phyloP scores from a whole-genome alignment of 345 rosid species.

The Brassica napus region DNA sequence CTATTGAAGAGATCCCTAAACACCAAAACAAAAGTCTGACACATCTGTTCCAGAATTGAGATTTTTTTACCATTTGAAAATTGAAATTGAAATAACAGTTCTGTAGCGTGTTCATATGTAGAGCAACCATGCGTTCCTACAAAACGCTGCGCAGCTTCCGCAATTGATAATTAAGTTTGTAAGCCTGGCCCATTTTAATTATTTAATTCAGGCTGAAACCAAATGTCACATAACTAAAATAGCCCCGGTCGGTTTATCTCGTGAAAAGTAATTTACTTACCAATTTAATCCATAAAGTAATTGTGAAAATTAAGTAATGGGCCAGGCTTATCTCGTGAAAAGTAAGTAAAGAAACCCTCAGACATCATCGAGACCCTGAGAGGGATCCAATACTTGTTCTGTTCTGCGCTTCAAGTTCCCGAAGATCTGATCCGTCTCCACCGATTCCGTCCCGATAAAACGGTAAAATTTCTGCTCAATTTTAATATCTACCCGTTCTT shows the following conservation, averaged over 20 bases:
- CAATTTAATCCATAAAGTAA: too few relatives aligned
- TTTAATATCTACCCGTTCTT: not conserved
- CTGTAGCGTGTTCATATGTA: too few relatives aligned
- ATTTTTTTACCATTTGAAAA: too few relatives aligned
- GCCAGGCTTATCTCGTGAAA: not conserved
- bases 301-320: too few relatives aligned
- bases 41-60: too few relatives aligned
- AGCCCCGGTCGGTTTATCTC: not conserved
- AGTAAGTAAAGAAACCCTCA: not conserved
- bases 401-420: slow-evolving; percentile 8
- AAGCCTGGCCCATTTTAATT: not conserved
- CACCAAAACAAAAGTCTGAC: too few relatives aligned
- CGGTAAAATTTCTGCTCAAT: slow-evolving; percentile 19
- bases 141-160: not conserved
- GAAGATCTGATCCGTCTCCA: slow-evolving; percentile 23
- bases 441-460: slow-evolving; percentile 1
- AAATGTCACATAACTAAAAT: not conserved
- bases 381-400: slow-evolving; percentile 16
- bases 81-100: too few relatives aligned
- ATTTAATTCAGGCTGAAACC: not conserved
- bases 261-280: not conserved
- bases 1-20: too few relatives aligned
- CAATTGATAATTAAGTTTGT: not conserved
- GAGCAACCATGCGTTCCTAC: not conserved
- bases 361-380: slow-evolving; percentile 12